Base-by-base conservation (phyloP, 441 rosid genomes). In the Populus hybrid region DNA sequence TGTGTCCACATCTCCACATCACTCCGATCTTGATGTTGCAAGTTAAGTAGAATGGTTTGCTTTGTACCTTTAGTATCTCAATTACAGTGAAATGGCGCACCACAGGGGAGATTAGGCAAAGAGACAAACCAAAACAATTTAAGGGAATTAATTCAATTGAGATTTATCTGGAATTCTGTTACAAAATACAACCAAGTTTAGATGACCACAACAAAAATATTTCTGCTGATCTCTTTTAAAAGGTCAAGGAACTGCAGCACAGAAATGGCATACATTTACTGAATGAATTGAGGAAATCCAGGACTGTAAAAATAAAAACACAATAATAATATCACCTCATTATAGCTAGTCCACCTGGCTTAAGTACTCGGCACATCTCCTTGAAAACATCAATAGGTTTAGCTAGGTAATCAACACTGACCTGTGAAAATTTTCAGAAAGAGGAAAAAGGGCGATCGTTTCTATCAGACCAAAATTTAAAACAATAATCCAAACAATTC, bases 331-430 rank as follows among this genome's bases (percentile, higher is more conserved):
- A 59, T 84, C 79, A 89, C 96, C 98, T 95, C 89, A 92, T 87
- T 76, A 92, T 75, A 69, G 95, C 98, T 73, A 88, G 85, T 80
- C 97, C 98, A 32, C 95, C 92, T 1, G 99, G 99, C 86, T 91
- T 93, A 76, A 93, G 97, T 84, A 92, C 74, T 80, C 97, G 81
- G 61, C 77, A 8, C 91, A 92, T 93, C 90, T 95, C 99, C 85
- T 89, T 91, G 86, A 92, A 95, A 75, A 95, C 87, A 73, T 84
- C 90, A 26, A 93, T 85, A 57, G 98, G 98, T 80, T 90, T 95
- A 63, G 92, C 89, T 77, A 93, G 89, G 86, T 93, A 93, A 82
- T 93, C 98, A 40, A 92, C 94, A 77, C 99, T 92, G 73, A 93
- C 99, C 99, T 95, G 84, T 61, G 76, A 63, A 73, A 67, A 32